These are phyloP conservation scores for Nannochloris sp. DNA, from an alignment of 139 green algal species.

Conservation along the genomic window DNA sequence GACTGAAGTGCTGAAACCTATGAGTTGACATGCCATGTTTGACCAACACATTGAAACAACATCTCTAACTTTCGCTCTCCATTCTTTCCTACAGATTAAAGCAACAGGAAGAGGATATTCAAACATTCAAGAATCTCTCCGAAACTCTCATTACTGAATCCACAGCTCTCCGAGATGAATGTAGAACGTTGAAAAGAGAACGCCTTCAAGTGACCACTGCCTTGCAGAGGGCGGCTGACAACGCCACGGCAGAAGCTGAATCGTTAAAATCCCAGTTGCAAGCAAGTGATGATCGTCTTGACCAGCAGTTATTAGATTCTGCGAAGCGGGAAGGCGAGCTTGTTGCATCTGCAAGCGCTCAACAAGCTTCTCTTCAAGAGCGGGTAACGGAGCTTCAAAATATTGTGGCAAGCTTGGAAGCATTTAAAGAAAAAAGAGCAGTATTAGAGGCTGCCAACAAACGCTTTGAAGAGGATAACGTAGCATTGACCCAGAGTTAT, in stretches of 20 bases:
- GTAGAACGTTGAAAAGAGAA: slow-evolving; percentile 50
- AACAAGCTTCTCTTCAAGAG: neutral
- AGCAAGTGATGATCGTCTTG: neutral
- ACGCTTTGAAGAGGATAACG: neutral
- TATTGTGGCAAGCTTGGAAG: neutral
- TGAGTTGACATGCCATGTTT: too few relatives aligned
- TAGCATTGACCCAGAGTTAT: neutral
- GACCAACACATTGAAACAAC: too few relatives aligned
- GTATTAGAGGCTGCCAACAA: neutral
- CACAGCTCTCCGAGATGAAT: slow-evolving; percentile 42
- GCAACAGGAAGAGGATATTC: neutral
- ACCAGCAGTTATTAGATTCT: neutral
- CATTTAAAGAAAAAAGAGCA: neutral
- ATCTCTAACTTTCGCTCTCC: neutral
- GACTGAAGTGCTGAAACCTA: too few relatives aligned
- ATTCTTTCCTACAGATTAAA: neutral
- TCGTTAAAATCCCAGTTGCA: slow-evolving; percentile 34
- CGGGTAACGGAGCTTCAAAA: neutral
- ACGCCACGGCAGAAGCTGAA: slow-evolving; percentile 53
- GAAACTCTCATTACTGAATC: slow-evolving; percentile 49
- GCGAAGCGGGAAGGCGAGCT: slow-evolving; percentile 19
- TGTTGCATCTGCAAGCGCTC: neutral
- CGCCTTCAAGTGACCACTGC: slow-evolving; percentile 59
- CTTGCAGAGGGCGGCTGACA: slow-evolving; percentile 51
- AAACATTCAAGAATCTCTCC: neutral